A percentile compares a stretch with the other conserved stretches of the same genome.
These are phyloP conservation scores for Starmerella tilneyi DNA, from an alignment of 805 yeast genomes.

Conservation along the genomic window DNA sequence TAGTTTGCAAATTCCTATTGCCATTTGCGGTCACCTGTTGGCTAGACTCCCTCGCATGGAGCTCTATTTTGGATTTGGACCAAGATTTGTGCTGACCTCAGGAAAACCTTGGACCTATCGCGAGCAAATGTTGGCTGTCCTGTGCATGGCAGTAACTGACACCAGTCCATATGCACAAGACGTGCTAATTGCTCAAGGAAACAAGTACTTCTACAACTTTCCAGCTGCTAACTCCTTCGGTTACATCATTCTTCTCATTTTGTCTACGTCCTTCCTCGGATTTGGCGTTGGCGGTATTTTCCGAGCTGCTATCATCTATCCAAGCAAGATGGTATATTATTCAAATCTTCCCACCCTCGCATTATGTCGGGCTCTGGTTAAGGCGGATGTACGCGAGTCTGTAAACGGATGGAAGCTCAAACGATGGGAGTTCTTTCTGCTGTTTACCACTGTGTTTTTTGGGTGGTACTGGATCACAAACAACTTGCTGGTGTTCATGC, in stretches of 20 bases:
- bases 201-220: conserved; percentile 1
- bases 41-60: conserved; percentile 23
- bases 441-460: conserved; percentile 36
- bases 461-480: conserved; percentile 59
- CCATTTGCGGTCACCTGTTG: conserved; percentile 45
- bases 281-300: conserved; percentile 57
- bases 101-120: conserved; percentile 41
- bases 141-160: conserved; percentile 23
- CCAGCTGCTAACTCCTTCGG: conserved; percentile 25
- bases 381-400: neutral
- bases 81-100: conserved; percentile 21
- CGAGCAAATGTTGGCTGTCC: conserved; percentile 9
- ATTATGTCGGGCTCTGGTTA: conserved; percentile 39
- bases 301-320: conserved; percentile 48
- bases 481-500: conserved; percentile 48
- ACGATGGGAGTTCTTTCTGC: conserved; percentile 40
- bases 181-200: conserved; percentile 1
- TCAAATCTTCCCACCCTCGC: conserved; percentile 40
- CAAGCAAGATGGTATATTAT: conserved; percentile 46
- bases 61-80: conserved; percentile 8
- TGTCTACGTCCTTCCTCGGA: conserved; percentile 54
- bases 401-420: conserved; percentile 53
- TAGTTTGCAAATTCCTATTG: conserved; percentile 50
- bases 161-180: conserved; percentile 12
- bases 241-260: conserved; percentile 42